Evolutionary conservation across 2,329 filamentous ascomycete genomes (phyloP).

Genomic region (Alternaria sp.): DNA sequence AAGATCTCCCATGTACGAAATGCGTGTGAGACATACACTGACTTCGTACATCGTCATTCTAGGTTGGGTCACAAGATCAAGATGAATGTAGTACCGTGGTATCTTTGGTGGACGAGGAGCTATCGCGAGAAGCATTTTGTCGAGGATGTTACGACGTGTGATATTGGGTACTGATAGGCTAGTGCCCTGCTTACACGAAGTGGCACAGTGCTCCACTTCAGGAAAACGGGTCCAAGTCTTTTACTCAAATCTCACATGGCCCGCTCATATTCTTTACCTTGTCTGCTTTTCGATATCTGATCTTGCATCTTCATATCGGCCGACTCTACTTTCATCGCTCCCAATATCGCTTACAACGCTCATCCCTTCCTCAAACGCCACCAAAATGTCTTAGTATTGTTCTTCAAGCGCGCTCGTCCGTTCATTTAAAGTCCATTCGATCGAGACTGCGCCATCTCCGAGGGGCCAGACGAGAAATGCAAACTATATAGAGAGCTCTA

Average conservation of each 20-base stretch:
- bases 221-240: background rate
- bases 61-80: conserved; percentile 53
- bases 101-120: conserved; percentile 53
- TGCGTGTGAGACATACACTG: background rate
- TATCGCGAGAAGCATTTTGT: conserved; percentile 53
- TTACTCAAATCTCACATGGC: background rate
- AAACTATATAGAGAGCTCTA: background rate
- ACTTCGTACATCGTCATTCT: background rate
- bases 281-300: background rate
- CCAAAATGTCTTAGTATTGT: conserved; percentile 4
- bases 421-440: background rate
- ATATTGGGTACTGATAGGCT: conserved; percentile 44
- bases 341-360: background rate
- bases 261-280: background rate
- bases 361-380: background rate
- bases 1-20: background rate
- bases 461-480: background rate
- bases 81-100: conserved; percentile 55
- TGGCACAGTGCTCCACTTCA: background rate
- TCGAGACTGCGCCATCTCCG: background rate
- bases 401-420: background rate
- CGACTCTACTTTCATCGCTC: background rate
- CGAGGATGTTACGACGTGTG: conserved; percentile 53
- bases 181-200: background rate
- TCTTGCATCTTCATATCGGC: background rate